These are phyloP conservation scores for Xylariales sp. DNA, from an alignment of 2,329 filamentous ascomycete species.

Conservation along the genomic window DNA sequence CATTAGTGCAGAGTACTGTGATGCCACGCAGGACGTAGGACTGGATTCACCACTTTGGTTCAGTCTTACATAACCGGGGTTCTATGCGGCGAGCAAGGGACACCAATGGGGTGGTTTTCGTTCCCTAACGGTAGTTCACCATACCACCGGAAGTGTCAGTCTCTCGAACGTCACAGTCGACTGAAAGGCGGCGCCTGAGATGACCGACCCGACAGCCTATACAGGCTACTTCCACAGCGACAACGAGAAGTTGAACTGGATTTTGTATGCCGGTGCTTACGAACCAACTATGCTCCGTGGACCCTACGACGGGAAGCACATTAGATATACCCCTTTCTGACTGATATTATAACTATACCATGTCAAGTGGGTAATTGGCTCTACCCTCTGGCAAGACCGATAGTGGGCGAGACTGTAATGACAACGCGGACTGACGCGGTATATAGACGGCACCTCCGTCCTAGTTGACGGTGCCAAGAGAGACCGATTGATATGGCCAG, in stretches of 20 bases:
- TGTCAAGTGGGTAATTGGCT: background rate
- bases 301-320: constrained; percentile 3
- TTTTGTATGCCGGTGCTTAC: constrained; percentile 6
- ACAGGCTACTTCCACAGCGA: constrained; percentile 5
- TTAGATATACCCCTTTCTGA: background rate
- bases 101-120: constrained; percentile 4
- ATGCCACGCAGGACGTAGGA: constrained; percentile 2
- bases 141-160: constrained; percentile 1
- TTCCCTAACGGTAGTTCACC: background rate
- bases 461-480: constrained; percentile 8
- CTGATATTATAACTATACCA: constrained; percentile 4
- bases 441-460: constrained; percentile 3
- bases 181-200: constrained; percentile 1
- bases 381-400: too few species aligned
- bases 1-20: constrained; percentile 5
- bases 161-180: constrained; percentile 2
- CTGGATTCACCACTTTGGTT: constrained; percentile 1
- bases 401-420: background rate
- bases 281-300: constrained; percentile 5
- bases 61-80: background rate
- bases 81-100: background rate
- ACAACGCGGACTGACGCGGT: background rate
- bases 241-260: constrained; percentile 2
- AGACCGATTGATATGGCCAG: constrained; percentile 7
- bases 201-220: constrained; percentile 1